Evolutionary conservation across 352 stramenopile species (phyloP), one percentile per base, ranked within the genome.

Genomic region (Phytophthora crassamura): DNA sequence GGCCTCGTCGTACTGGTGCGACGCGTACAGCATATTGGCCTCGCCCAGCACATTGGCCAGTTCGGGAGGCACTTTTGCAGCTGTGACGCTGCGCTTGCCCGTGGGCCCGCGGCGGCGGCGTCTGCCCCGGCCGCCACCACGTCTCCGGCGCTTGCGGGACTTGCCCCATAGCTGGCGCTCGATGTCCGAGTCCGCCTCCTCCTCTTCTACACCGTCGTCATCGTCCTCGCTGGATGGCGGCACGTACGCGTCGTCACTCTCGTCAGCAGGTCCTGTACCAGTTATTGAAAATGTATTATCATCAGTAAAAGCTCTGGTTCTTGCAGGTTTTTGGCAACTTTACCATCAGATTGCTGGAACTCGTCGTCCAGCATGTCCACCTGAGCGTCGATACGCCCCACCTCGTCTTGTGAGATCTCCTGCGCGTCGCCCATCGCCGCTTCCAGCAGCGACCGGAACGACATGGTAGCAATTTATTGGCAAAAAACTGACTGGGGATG

Each of bases 11-110:
- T 94, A 93, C 51, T 95, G 85, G 39, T 93, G 85, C 11, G 86
- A 94, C n/a, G 84, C 85, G 66, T 94, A 95, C 43, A 93, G 51
- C 78, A 93, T 92, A 45, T 95, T 95, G 4, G 88, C 86, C 59
- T 94, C 86, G 18, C 86, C 86, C 45, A 96, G 74, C 45, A 94
- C 83, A 49, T 82, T 86, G 2, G 86, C 82, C 34, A 94, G 78
- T 57, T 94, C 86, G 1, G 85, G 84, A 0, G 86, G 86, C 15
- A 96, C 82, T 71, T 93, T 93, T 20, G 80, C 90, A 7, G 82
- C 80, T 18, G 86, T 71, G 33, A 92, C 84, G 46, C 72, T 80
- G 52, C 83, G 77, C 46, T 86, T 90, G 14, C 84, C 75, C 4
- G 59, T 57, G 6, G 69, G 59, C 2, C 72, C 66, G 16, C 81